phyloP scores from a whole-genome alignment of 306 rosid species.

The Lathyrus tuberosus region DNA sequence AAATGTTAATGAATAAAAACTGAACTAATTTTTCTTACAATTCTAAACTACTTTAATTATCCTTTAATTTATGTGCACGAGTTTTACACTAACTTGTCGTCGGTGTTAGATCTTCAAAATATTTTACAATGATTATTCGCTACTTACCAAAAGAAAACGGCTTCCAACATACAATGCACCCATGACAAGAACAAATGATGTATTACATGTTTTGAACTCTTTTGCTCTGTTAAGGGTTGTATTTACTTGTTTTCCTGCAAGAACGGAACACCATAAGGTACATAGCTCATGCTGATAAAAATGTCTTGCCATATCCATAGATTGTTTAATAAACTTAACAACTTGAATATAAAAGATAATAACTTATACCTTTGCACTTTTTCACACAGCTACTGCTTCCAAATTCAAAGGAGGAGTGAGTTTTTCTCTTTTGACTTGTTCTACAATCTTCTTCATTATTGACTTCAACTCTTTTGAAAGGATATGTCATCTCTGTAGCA shows the following conservation, averaged over 20 bases:
- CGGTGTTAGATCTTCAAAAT: no score
- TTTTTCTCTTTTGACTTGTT: constrained; percentile 6
- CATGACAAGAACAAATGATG: constrained; percentile 11
- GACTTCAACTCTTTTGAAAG: not conserved
- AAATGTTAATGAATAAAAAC: not conserved
- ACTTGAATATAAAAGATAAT: no score
- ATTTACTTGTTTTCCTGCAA: constrained; percentile 1
- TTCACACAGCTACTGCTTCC: not conserved
- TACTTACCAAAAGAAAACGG: constrained; percentile 4
- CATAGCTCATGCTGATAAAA: not conserved
- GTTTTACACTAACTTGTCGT: no score
- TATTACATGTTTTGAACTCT: constrained; percentile 26
- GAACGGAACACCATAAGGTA: not conserved
- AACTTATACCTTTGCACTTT: no score
- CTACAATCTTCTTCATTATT: not conserved
- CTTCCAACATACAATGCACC: not conserved
- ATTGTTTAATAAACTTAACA: no score
- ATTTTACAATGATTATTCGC: not conserved
- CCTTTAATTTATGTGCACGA: no score
- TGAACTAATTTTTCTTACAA: no score
- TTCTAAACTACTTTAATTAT: no score
- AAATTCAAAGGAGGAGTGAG: not conserved
- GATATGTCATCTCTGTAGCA: constrained; percentile 23
- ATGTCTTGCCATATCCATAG: no score
- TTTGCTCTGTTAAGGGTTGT: constrained; percentile 32